Percentiles rank a stretch among this genome's conserved stretches.
These are phyloP conservation scores for Exsudoporus floridanus DNA, from an alignment of 1,284 basidiomycete genomes.

Conservation along the genomic window DNA sequence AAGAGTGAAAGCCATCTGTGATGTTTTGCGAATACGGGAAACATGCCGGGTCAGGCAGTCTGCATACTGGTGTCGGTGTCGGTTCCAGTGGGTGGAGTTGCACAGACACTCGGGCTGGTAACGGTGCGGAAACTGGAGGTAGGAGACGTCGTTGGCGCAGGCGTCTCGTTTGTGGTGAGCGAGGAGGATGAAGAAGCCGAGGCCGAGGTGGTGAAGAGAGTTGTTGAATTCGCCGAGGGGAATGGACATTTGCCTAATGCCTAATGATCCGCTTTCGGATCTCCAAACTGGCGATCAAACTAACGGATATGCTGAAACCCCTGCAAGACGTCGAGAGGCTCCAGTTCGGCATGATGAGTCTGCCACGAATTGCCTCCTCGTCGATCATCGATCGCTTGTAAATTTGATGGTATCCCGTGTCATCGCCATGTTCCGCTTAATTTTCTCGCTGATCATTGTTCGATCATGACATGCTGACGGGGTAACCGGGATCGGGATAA, in stretches of 20 bases:
- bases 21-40: slow-evolving; percentile 29
- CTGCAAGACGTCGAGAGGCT: slow-evolving; percentile 38
- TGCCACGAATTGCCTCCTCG: no score
- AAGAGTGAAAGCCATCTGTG: slow-evolving; percentile 27
- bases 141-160: slow-evolving; percentile 27
- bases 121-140: slow-evolving; percentile 13
- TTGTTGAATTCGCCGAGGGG: slow-evolving; percentile 29
- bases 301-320: slow-evolving; percentile 38
- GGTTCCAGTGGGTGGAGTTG: slow-evolving; percentile 6
- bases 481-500: no score
- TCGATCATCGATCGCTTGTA: no score
- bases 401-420: no score
- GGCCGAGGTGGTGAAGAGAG: slow-evolving; percentile 28
- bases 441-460: background rate
- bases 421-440: background rate
- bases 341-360: slow-evolving; percentile 40
- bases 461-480: background rate
- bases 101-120: background rate
- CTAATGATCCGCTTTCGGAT: slow-evolving; percentile 32
- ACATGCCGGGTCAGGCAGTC: slow-evolving; percentile 34
- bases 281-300: slow-evolving; percentile 41
- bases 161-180: slow-evolving; percentile 21
- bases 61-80: slow-evolving; percentile 1
- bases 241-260: background rate
- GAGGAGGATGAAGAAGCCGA: slow-evolving; percentile 21